phyloP scores from a whole-genome alignment of 192 early-diverging fungal species.

The Mortierella antarctica region DNA sequence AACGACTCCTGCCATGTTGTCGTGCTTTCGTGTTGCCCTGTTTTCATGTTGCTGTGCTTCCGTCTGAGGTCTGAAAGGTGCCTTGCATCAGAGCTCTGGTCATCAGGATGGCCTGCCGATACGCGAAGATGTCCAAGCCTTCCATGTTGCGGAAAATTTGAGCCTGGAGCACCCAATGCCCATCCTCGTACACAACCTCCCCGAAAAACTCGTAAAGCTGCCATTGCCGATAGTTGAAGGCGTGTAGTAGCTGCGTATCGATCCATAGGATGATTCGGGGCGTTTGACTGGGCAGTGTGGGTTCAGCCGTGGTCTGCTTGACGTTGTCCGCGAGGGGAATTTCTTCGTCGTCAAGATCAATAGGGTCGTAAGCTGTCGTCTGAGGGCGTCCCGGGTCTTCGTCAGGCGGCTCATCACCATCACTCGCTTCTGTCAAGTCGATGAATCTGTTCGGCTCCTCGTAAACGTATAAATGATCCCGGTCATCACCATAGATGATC shows the following conservation, averaged over 20 bases:
- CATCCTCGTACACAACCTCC: constrained; percentile 12
- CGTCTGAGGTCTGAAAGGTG: background rate
- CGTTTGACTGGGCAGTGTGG: background rate
- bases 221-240: background rate
- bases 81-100: constrained; percentile 9
- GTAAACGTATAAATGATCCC: too few species aligned
- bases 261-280: constrained; percentile 23
- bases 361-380: background rate
- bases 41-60: too few species aligned
- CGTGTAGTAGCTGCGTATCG: constrained; percentile 10
- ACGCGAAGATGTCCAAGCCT: constrained; percentile 26
- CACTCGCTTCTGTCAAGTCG: constrained; percentile 19
- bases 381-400: background rate
- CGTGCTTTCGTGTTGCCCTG: too few species aligned
- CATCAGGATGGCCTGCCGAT: constrained; percentile 23
- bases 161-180: constrained; percentile 24
- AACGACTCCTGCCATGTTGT: too few species aligned
- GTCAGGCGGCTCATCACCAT: constrained; percentile 9
- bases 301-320: background rate
- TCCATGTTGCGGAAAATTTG: constrained; percentile 24
- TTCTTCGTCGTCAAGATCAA: background rate
- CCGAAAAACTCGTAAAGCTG: constrained; percentile 29
- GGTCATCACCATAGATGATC: background rate
- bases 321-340: background rate
- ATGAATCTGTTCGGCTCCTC: background rate